A percentile compares a stretch with the other conserved stretches of the same genome.
Evolutionary conservation across 2,329 filamentous ascomycete genomes (phyloP).

Genomic region (Ambrosiella xylebori): DNA sequence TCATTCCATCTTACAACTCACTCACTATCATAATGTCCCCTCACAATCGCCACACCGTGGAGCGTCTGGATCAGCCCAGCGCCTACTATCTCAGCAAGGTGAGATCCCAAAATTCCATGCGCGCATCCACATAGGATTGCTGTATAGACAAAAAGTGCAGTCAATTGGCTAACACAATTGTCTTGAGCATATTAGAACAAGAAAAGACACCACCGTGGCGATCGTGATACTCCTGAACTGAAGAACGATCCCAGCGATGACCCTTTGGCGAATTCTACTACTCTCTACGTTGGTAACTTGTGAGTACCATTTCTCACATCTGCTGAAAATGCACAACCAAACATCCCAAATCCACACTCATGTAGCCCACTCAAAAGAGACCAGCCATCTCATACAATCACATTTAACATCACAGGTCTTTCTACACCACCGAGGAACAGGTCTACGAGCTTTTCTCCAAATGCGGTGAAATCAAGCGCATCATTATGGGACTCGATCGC

Average conservation of each 20-base stretch:
- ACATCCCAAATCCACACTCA: neutral
- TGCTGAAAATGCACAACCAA: neutral
- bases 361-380: conserved; percentile 9
- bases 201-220: conserved; percentile 33
- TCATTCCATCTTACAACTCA: neutral
- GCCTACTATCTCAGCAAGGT: conserved; percentile 82
- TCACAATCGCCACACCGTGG: conserved; percentile 44
- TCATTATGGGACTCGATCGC: conserved; percentile 93
- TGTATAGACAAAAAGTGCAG: neutral
- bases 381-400: neutral
- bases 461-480: conserved; percentile 93
- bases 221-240: conserved; percentile 35
- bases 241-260: conserved; percentile 38
- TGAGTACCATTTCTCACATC: conserved; percentile 24
- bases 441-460: conserved; percentile 94
- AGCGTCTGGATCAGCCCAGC: conserved; percentile 83
- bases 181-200: conserved; percentile 28
- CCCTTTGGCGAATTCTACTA: conserved; percentile 72
- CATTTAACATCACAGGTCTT: conserved; percentile 41
- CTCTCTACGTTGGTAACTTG: conserved; percentile 94
- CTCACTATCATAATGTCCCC: conserved; percentile 4
- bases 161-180: conserved; percentile 14
- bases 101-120: conserved; percentile 18
- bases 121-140: conserved; percentile 10
- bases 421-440: conserved; percentile 98